Percentiles rank a stretch among this genome's conserved stretches.
Conservation (phyloP, 75 land plant genomes). For the Isoetes taiwanensis region DNA sequence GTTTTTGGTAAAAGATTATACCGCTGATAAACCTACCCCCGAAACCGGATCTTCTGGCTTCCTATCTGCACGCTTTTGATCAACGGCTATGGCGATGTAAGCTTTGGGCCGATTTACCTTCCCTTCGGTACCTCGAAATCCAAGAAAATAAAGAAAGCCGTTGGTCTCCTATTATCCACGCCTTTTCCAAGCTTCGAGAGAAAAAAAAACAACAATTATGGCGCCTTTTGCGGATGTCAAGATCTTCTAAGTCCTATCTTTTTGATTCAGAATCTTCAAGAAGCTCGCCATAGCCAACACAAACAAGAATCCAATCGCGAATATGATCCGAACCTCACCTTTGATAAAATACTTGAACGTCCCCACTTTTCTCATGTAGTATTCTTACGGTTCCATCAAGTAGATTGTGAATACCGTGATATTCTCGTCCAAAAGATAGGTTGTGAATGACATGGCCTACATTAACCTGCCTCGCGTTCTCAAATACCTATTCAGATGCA, state of each 20-base stretch:
- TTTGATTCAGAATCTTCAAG: no score
- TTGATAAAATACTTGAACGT: slow-evolving; percentile 95
- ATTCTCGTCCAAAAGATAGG: slow-evolving; percentile 91
- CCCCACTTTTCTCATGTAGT: slow-evolving; percentile 75
- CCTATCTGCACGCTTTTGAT: neutral
- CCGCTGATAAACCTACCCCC: neutral
- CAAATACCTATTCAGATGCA: slow-evolving; percentile 53
- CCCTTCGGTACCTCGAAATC: neutral
- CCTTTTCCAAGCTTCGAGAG: neutral
- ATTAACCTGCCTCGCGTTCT: slow-evolving; percentile 67
- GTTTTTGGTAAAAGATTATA: neutral
- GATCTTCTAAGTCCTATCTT: neutral
- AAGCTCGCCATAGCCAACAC: no score
- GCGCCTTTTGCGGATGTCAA: neutral
- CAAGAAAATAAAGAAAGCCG: neutral
- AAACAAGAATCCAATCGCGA: no score
- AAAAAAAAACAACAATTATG: neutral
- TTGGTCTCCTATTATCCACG: neutral
- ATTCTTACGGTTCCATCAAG: slow-evolving; percentile 78
- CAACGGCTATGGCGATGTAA: neutral
- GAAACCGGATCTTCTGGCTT: neutral
- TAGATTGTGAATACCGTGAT: slow-evolving; percentile 96
- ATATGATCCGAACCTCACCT: slow-evolving; percentile 18
- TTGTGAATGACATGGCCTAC: slow-evolving; percentile 93
- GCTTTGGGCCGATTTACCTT: neutral